These are phyloP conservation scores for Cylindricascospora bacillispora DNA, from an alignment of 1,139 yeast species.

Conservation along the genomic window DNA sequence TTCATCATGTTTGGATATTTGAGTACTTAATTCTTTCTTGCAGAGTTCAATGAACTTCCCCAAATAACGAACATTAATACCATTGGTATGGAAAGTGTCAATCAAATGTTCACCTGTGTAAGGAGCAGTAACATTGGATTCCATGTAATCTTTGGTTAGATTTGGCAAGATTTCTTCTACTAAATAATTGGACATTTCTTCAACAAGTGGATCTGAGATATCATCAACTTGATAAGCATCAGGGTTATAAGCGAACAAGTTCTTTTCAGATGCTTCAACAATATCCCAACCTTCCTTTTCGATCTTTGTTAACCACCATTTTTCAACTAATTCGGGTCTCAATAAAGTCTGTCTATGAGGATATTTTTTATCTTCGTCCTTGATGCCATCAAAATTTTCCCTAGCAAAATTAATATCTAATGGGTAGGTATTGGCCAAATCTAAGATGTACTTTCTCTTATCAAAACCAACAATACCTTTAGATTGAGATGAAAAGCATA, in stretches of 20 bases:
- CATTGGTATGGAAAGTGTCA: conserved; percentile 56
- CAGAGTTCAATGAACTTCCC: conserved; percentile 36
- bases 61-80: conserved; percentile 82
- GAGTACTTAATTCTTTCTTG: conserved; percentile 19
- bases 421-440: conserved; percentile 74
- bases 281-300: conserved; percentile 33
- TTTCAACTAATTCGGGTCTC: conserved; percentile 81
- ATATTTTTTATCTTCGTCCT: conserved; percentile 38
- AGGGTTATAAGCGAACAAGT: conserved; percentile 55
- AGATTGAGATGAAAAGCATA: conserved; percentile 62
- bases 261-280: conserved; percentile 44
- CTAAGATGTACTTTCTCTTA: conserved; percentile 73
- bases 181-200: conserved; percentile 56
- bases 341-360: conserved; percentile 73
- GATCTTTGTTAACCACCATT: conserved; percentile 72
- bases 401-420: conserved; percentile 69
- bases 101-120: conserved; percentile 72
- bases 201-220: conserved; percentile 50
- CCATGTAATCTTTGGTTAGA: conserved; percentile 38
- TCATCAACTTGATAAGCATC: conserved; percentile 51
- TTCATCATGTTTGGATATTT: conserved; percentile 19
- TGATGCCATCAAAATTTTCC: conserved; percentile 32
- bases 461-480: conserved; percentile 85
- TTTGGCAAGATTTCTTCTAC: conserved; percentile 47
- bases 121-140: conserved; percentile 47